Evolutionary conservation across 176 grass and related monocot species (phyloP).

Genomic region (Alloteropsis semialata): DNA sequence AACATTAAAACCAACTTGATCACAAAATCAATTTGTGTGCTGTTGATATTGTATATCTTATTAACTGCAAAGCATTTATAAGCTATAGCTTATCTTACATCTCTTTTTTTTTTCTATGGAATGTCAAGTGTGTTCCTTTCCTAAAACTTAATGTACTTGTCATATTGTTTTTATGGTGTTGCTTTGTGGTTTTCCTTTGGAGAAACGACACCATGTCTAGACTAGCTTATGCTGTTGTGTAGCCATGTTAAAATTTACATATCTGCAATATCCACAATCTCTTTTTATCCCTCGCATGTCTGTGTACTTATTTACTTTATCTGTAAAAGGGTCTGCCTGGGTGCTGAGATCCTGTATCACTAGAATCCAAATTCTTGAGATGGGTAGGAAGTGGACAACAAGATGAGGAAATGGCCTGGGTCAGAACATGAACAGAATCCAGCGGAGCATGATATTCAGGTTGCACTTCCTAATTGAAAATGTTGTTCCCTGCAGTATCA

Average conservation of each 20-base stretch:
- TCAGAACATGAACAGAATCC: conserved; percentile 36
- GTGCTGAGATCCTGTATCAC: conserved; percentile 53
- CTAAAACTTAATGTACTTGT: background rate
- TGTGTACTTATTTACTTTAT: conserved; percentile 56
- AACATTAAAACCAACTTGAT: background rate
- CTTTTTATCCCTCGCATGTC: conserved; percentile 24
- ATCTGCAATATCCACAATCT: background rate
- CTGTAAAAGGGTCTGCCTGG: conserved; percentile 61
- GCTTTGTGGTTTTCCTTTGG: background rate
- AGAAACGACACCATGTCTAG: no score
- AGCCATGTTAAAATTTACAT: background rate
- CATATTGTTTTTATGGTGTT: background rate
- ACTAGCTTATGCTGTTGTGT: background rate
- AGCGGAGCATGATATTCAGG: conserved; percentile 45
- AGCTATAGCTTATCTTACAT: background rate
- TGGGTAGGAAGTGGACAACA: conserved; percentile 60
- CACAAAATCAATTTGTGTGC: background rate
- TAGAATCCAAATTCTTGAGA: conserved; percentile 45
- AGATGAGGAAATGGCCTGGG: conserved; percentile 38
- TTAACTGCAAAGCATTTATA: background rate
- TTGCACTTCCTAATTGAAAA: conserved; percentile 41
- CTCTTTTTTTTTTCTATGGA: background rate
- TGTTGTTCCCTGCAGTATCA: conserved; percentile 29
- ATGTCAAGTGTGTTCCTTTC: background rate
- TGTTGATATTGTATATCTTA: background rate